These are phyloP conservation scores for Hirschioporus abietinus DNA, from an alignment of 768 basidiomycete genomes.

Conservation along the genomic window DNA sequence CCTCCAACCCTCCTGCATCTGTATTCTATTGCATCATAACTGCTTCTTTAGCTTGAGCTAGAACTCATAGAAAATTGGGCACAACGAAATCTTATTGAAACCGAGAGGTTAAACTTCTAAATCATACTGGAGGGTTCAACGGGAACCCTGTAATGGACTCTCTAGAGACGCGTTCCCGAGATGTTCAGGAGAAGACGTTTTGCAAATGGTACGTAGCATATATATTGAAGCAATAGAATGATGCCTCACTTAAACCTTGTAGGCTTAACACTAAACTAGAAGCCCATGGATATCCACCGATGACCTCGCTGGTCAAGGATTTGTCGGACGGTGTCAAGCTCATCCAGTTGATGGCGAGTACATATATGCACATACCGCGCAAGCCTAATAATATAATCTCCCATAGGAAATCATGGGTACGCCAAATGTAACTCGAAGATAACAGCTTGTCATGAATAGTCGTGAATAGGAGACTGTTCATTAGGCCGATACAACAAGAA, in stretches of 20 bases:
- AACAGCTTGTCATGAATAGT: not conserved
- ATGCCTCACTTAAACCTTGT: slow-evolving; percentile 10
- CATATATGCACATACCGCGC: slow-evolving; percentile 4
- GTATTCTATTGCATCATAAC: not conserved
- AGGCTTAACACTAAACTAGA: slow-evolving; percentile 98
- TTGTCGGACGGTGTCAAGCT: slow-evolving; percentile 93
- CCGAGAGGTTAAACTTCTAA: not conserved
- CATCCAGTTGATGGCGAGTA: slow-evolving; percentile 84
- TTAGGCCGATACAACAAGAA: slow-evolving; percentile 91
- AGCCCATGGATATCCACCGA: slow-evolving; percentile 73
- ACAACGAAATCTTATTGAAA: no score
- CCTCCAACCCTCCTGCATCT: no score
- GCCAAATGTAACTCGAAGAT: slow-evolving; percentile 8
- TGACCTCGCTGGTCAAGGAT: slow-evolving; percentile 86
- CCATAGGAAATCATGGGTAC: slow-evolving; percentile 95
- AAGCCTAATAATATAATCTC: slow-evolving; percentile 6
- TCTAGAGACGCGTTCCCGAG: slow-evolving; percentile 57
- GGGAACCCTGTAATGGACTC: slow-evolving; percentile 38
- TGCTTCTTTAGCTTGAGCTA: not conserved
- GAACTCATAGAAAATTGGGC: no score
- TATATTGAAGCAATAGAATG: not conserved
- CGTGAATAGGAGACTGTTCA: slow-evolving; percentile 67
- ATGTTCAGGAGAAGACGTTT: slow-evolving; percentile 76
- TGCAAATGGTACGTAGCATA: slow-evolving; percentile 69
- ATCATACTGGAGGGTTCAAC: not conserved